Percentiles rank a stretch among this genome's conserved stretches.
phyloP scores from a whole-genome alignment of 352 stramenopile genomes.

The Thraustotheca clavata region DNA sequence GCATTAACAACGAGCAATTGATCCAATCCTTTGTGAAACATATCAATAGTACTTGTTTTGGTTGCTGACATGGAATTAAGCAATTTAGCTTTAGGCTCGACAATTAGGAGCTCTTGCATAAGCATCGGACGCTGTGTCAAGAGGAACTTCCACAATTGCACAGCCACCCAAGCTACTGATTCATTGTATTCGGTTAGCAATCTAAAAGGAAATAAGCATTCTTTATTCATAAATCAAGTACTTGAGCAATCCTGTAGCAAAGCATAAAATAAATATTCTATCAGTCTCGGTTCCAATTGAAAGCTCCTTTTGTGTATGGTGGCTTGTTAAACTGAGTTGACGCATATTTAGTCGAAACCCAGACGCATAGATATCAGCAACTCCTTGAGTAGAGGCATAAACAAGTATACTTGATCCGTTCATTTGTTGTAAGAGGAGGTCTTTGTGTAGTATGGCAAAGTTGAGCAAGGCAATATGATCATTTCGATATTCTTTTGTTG shows the following conservation, averaged over 20 bases:
- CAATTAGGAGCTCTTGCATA: constrained; percentile 66
- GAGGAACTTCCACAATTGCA: constrained; percentile 60
- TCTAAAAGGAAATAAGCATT: neutral
- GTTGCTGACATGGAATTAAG: constrained; percentile 52
- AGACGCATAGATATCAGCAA: neutral
- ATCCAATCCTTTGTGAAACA: constrained; percentile 71
- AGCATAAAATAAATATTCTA: constrained; percentile 53
- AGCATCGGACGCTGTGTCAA: constrained; percentile 61
- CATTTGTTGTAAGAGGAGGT: constrained; percentile 54
- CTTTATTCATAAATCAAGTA: neutral
- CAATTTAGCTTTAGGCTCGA: constrained; percentile 52
- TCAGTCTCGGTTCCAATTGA: constrained; percentile 57
- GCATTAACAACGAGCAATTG: constrained; percentile 40
- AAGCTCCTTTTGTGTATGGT: constrained; percentile 52
- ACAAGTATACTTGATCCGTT: constrained; percentile 52
- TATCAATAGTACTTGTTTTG: constrained; percentile 67
- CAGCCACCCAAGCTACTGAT: constrained; percentile 35
- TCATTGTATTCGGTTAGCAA: constrained; percentile 58
- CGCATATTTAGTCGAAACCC: constrained; percentile 24
- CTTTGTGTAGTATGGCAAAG: constrained; percentile 36
- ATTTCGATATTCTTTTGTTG: constrained; percentile 28
- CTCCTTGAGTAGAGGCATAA: constrained; percentile 22
- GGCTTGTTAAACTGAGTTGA: constrained; percentile 8
- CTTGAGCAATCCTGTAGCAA: constrained; percentile 46
- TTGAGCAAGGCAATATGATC: constrained; percentile 29